These are phyloP conservation scores for Apiospora kogelbergensis DNA, from an alignment of 2,329 filamentous ascomycete species.

Conservation along the genomic window DNA sequence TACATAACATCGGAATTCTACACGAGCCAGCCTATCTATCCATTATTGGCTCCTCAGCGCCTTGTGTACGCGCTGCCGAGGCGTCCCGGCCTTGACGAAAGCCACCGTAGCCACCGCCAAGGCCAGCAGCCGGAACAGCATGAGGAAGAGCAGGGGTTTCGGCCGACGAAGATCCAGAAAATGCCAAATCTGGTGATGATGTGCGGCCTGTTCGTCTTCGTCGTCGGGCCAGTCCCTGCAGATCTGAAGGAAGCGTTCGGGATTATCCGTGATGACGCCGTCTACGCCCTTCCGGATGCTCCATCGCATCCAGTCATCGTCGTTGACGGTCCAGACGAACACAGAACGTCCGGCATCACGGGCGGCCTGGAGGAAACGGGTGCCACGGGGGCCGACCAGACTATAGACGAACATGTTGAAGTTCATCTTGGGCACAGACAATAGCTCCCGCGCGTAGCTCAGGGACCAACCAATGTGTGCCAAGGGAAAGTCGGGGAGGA, in stretches of 20 bases:
- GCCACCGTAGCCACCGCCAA: slow-evolving; percentile 17
- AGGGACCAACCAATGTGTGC: slow-evolving; percentile 69
- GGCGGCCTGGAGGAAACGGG: slow-evolving; percentile 63
- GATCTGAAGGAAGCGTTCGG: slow-evolving; percentile 64
- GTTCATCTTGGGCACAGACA: slow-evolving; percentile 64
- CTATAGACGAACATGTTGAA: slow-evolving; percentile 76
- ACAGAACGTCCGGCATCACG: slow-evolving; percentile 58
- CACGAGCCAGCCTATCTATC: slow-evolving; percentile 1
- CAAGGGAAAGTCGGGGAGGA: slow-evolving; percentile 63
- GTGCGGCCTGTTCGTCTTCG: not conserved
- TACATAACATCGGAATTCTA: not conserved
- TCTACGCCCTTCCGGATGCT: slow-evolving; percentile 66
- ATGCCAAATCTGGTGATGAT: not conserved
- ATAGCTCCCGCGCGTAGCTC: slow-evolving; percentile 69
- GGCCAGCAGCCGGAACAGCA: slow-evolving; percentile 9
- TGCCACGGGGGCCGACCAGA: slow-evolving; percentile 68
- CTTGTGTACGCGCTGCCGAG: slow-evolving; percentile 20
- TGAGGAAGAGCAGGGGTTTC: not conserved
- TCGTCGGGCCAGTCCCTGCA: slow-evolving; percentile 36
- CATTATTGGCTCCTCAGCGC: slow-evolving; percentile 15
- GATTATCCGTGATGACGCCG: slow-evolving; percentile 85
- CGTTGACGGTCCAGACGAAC: slow-evolving; percentile 86
- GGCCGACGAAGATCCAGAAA: not conserved
- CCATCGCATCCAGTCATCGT: slow-evolving; percentile 78
- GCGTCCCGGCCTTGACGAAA: slow-evolving; percentile 17